A percentile compares a stretch with the other conserved stretches of the same genome.
phyloP scores from a whole-genome alignment of 495 filamentous ascomycete genomes.

The Aspergillus funiculosus region DNA sequence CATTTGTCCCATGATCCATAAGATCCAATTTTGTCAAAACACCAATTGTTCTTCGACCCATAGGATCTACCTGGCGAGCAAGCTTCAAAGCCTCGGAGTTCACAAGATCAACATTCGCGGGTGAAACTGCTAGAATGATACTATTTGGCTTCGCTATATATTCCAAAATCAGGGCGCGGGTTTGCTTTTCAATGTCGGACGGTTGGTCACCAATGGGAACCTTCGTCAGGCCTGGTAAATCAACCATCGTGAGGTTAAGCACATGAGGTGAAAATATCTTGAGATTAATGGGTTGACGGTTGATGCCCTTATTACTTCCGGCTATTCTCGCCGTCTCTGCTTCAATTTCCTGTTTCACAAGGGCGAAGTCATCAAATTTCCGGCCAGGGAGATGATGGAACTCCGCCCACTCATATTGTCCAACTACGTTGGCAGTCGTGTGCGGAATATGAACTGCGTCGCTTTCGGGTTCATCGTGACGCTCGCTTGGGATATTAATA shows the following conservation, averaged over 20 bases:
- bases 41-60: conserved; percentile 91
- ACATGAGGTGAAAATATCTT: conserved; percentile 99
- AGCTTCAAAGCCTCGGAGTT: conserved; percentile 98
- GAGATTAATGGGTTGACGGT: conserved; percentile 92
- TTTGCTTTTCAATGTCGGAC: conserved; percentile 98
- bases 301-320: conserved; percentile 98
- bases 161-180: conserved; percentile 90
- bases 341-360: conserved; percentile 96
- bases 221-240: conserved; percentile 94
- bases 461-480: conserved; percentile 57
- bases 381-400: conserved; percentile 91
- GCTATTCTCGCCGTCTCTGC: conserved; percentile 93
- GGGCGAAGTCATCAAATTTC: conserved; percentile 83
- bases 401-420: conserved; percentile 86
- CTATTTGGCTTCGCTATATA: conserved; percentile 99
- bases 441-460: conserved; percentile 63
- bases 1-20: conserved; percentile 99
- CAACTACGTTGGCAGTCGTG: conserved; percentile 62
- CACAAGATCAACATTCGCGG: conserved; percentile 96
- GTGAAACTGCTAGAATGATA: conserved; percentile 93
- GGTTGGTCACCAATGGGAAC: conserved; percentile 98
- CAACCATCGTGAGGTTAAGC: conserved; percentile 91
- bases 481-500: conserved; percentile 90
- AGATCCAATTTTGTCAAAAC: conserved; percentile 96
- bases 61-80: conserved; percentile 91